These are phyloP conservation scores for Neoboletus brunneissimus DNA, from an alignment of 768 basidiomycete genomes.

Conservation along the genomic window DNA sequence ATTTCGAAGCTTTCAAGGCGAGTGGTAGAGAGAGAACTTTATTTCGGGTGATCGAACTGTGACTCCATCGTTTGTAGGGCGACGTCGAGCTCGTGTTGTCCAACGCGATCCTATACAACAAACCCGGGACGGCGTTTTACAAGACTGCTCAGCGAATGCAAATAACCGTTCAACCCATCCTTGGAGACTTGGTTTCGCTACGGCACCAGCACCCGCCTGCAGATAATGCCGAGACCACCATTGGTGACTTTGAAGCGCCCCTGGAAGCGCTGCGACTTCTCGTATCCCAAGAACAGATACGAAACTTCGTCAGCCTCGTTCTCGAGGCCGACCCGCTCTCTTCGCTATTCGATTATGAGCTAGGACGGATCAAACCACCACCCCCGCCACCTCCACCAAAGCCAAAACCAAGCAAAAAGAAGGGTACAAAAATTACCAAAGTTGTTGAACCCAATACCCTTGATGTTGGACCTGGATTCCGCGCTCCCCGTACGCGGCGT, in stretches of 20 bases:
- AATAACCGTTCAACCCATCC: conserved; percentile 37
- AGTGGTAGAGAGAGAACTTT: conserved; percentile 1
- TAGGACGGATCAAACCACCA: conserved; percentile 59
- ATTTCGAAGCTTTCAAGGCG: conserved; percentile 71
- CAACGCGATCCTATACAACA: conserved; percentile 89
- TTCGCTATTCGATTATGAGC: conserved; percentile 66
- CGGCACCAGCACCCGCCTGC: conserved; percentile 14
- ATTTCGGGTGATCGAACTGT: background rate
- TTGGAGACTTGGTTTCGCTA: conserved; percentile 25
- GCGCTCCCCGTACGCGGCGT: conserved; percentile 49
- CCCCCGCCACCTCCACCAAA: conserved; percentile 53
- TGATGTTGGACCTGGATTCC: conserved; percentile 45
- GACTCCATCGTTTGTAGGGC: conserved; percentile 39
- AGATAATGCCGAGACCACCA: conserved; percentile 6
- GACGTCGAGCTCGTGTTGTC: conserved; percentile 82
- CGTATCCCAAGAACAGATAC: conserved; percentile 48
- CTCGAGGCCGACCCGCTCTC: conserved; percentile 57
- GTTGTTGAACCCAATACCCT: conserved; percentile 23
- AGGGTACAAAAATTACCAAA: conserved; percentile 27
- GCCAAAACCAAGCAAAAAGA: conserved; percentile 42
- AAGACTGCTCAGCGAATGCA: conserved; percentile 67
- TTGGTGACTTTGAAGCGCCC: conserved; percentile 78
- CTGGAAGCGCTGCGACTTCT: conserved; percentile 55
- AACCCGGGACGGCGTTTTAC: conserved; percentile 65
- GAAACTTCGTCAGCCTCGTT: conserved; percentile 52